Evolutionary conservation across 768 basidiomycete species (phyloP).

Genomic region (Mycena kentingensis): DNA sequence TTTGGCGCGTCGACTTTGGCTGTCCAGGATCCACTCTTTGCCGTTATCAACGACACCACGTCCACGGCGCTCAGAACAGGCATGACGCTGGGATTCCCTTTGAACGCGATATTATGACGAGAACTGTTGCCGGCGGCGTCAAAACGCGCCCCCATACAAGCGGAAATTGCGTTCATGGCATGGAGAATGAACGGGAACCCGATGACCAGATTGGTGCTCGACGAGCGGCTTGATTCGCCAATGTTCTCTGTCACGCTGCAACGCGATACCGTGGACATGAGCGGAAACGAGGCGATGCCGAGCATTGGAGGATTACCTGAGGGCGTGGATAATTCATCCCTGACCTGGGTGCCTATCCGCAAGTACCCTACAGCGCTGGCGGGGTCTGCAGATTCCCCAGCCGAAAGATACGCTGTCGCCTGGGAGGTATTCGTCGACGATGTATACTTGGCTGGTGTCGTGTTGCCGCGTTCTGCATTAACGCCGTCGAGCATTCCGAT

Average conservation of each 20-base stretch:
- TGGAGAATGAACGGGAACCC: no score
- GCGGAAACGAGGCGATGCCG: constrained; percentile 65
- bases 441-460: constrained; percentile 68
- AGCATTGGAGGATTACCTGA: constrained; percentile 67
- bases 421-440: constrained; percentile 77
- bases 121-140: constrained; percentile 33
- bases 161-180: no score
- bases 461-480: constrained; percentile 57
- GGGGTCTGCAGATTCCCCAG: constrained; percentile 55
- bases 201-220: constrained; percentile 28
- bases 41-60: constrained; percentile 69
- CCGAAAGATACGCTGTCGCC: constrained; percentile 68
- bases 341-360: constrained; percentile 71
- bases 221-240: constrained; percentile 39
- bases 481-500: constrained; percentile 50
- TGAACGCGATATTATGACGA: constrained; percentile 45
- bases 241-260: constrained; percentile 66
- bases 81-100: constrained; percentile 63
- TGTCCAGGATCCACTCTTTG: constrained; percentile 51
- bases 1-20: no score
- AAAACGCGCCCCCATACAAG: constrained; percentile 23
- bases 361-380: constrained; percentile 60
- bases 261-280: constrained; percentile 66
- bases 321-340: constrained; percentile 44
- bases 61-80: constrained; percentile 57